These are phyloP conservation scores for Actinidia arguta DNA, from an alignment of 179 eudicot species.

Conservation along the genomic window DNA sequence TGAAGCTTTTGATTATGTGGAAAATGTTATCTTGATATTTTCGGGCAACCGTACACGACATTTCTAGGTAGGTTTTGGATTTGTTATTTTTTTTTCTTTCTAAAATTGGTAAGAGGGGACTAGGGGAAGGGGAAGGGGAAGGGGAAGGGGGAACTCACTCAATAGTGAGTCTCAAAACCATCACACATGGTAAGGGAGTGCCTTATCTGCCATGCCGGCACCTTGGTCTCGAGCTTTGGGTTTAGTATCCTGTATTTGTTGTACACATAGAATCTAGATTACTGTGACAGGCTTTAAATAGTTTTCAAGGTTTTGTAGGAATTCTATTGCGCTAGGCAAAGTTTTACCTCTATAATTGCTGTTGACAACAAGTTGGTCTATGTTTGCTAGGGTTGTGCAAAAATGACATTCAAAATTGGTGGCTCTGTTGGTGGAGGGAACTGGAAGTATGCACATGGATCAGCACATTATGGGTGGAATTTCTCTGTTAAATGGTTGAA, in stretches of 20 bases:
- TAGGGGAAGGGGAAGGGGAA: too few species aligned
- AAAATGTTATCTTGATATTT: conserved; percentile 91
- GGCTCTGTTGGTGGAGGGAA: conserved; percentile 94
- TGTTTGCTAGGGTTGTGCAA: conserved; percentile 87
- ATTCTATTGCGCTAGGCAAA: conserved; percentile 16
- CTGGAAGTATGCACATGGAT: conserved; percentile 99
- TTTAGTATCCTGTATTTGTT: conserved; percentile 1
- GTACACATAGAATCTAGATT: not conserved
- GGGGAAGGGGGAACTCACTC: too few species aligned
- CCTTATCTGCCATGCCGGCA: too few species aligned
- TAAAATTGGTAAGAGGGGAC: too few species aligned
- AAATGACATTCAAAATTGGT: conserved; percentile 95
- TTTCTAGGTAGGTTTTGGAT: conserved; percentile 74
- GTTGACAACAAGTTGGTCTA: conserved; percentile 21
- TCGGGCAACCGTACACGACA: conserved; percentile 95
- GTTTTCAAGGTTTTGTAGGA: conserved; percentile 7
- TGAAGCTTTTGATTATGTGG: conserved; percentile 97
- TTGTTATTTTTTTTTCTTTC: not conserved
- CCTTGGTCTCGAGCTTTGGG: not conserved
- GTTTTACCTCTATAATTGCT: conserved; percentile 5
- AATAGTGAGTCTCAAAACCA: too few species aligned
- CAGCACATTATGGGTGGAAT: conserved; percentile 97
- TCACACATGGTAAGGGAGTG: too few species aligned
- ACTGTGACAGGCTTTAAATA: not conserved
- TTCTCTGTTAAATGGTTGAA: conserved; percentile 97